phyloP scores from a whole-genome alignment of 352 stramenopile genomes.

The Phytophthora multivora region DNA sequence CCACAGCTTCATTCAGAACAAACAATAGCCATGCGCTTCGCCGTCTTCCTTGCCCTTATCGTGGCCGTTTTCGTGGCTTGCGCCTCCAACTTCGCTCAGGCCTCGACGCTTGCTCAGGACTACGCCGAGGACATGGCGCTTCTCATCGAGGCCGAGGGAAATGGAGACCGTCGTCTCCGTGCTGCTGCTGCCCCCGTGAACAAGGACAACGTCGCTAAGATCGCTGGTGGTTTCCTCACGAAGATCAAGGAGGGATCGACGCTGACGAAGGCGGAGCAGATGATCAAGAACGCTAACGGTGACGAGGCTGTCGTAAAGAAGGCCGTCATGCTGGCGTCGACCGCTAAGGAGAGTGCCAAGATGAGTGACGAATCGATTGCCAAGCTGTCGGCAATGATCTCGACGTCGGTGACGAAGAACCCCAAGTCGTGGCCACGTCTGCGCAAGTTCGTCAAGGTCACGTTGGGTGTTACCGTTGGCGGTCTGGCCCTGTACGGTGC shows the following conservation, averaged over 20 bases:
- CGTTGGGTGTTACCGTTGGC: not conserved
- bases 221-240: not conserved
- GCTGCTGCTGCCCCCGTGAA: not conserved
- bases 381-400: not conserved
- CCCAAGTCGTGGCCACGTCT: constrained; percentile 1
- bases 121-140: not conserved
- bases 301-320: not conserved
- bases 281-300: not conserved
- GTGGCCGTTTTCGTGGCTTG: not conserved
- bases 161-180: not conserved
- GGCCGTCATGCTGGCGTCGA: not conserved
- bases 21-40: not conserved
- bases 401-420: not conserved
- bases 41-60: not conserved
- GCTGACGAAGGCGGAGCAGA: not conserved
- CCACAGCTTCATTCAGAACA: not conserved
- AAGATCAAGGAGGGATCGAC: not conserved
- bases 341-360: not conserved
- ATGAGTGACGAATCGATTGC: not conserved
- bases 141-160: not conserved
- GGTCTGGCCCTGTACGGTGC: not conserved
- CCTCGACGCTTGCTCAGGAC: not conserved
- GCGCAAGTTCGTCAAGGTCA: not conserved
- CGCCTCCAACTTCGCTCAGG: not conserved
- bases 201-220: not conserved